phyloP scores from a whole-genome alignment of 2,329 filamentous ascomycete genomes.

The Grosmannia serpens region DNA sequence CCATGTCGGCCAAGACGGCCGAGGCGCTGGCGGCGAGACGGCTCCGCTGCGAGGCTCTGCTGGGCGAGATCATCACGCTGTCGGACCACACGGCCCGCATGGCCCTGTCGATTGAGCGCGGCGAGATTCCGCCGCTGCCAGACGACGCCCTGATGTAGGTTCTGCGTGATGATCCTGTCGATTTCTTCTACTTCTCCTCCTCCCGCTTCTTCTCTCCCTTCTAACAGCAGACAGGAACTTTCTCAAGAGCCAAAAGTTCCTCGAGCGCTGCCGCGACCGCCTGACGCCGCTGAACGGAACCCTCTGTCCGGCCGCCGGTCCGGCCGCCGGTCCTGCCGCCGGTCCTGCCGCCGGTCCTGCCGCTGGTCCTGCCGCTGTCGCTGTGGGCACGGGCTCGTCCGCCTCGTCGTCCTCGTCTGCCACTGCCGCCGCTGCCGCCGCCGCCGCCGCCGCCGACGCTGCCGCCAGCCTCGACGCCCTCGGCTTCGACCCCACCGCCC shows the following conservation, averaged over 20 bases:
- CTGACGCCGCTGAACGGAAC: background rate
- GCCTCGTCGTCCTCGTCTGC: background rate
- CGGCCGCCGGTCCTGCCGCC: background rate
- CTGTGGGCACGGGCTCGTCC: no score
- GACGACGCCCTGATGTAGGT: constrained; percentile 10
- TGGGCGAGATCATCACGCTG: constrained; percentile 27
- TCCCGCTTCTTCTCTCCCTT: background rate
- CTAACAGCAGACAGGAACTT: constrained; percentile 6
- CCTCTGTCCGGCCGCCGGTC: background rate
- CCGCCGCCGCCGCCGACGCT: background rate
- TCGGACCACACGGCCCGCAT: constrained; percentile 31
- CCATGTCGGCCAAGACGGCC: constrained; percentile 7
- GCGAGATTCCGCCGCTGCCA: constrained; percentile 12
- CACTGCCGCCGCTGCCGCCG: background rate
- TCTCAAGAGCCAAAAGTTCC: constrained; percentile 11
- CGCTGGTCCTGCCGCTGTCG: background rate
- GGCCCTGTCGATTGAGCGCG: constrained; percentile 22
- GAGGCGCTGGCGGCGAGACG: constrained; percentile 9
- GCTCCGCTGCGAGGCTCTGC: constrained; percentile 19
- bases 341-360: background rate
- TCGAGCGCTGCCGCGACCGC: constrained; percentile 13
- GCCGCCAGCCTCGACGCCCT: background rate
- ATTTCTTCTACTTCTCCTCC: background rate
- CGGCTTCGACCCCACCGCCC: background rate
- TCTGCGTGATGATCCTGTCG: background rate